Evolutionary conservation across 495 filamentous ascomycete species (phyloP), one percentile per base, ranked within the genome.

Genomic region (Penicillium diatomitis): DNA sequence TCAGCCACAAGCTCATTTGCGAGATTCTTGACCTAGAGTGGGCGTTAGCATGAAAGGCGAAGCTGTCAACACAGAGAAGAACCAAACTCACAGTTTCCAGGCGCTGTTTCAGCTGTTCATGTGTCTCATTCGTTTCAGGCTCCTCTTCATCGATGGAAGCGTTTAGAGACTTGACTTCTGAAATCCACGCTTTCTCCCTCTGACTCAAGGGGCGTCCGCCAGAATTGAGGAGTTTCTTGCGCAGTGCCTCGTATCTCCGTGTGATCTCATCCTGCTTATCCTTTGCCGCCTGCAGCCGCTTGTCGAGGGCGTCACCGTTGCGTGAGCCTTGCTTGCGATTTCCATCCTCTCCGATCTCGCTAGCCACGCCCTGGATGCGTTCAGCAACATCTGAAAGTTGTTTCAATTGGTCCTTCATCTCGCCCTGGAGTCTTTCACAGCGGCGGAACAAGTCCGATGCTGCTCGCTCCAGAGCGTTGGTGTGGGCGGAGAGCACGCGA

Each of bases 401-500:
- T 50, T 62, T 71, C 39, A 95, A 73, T 61, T 95, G 89, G 33
- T 83, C 79, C 30, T 69, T 66, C 44, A 95, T 73, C 63, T 95
- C 88, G 2, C 72, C 69, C 56, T 80, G 82, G 37, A 95, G 66
- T 9, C 83, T 71, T 56, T 88, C 79, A 55, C 86, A 90, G 27
- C 85, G 77, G 10, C 82, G 75, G 70, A 95, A 95, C 6, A 96
- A 71, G 56, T 94, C 87, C 1, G 89, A 80, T 3, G 87, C 89
- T 8, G 86, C 88, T 44, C 75, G 60, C 35, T 85, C 83, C 29
- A 95, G 73, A 5, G 71, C 69, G 53, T 84, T 73, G 0, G 88
- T 92, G 64, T 95, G 86, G 12, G 74, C 68, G 44, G 81, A 83
- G 20, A 95, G 68, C 3, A 87, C 72, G 40, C 84, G 78, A 62